Evolutionary conservation across 2,329 filamentous ascomycete genomes (phyloP).

Genomic region (Whalleya microplaca): DNA sequence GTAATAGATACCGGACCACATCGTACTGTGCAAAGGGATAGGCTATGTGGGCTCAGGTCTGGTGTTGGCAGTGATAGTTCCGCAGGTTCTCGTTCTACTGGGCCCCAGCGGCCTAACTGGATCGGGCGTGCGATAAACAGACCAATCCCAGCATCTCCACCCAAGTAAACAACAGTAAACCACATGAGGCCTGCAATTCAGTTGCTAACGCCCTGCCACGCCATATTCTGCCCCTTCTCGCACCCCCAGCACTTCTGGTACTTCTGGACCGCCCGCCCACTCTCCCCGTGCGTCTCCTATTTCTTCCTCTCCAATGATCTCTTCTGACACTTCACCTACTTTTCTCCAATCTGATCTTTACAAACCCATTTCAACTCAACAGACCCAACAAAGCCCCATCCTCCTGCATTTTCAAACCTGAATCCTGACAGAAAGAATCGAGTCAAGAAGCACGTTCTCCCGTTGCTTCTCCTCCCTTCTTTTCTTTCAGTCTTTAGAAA

Average conservation of each 20-base stretch:
- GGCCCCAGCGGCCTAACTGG: conserved; percentile 24
- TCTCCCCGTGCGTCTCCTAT: conserved; percentile 31
- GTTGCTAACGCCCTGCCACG: conserved; percentile 28
- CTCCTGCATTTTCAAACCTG: conserved; percentile 39
- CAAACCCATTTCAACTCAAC: conserved; percentile 29
- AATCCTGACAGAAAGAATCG: conserved; percentile 39
- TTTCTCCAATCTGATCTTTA: conserved; percentile 35
- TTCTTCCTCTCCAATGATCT: conserved; percentile 38
- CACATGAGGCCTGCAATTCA: conserved; percentile 31
- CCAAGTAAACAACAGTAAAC: conserved; percentile 34
- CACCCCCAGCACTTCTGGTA: conserved; percentile 26
- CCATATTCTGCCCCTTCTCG: conserved; percentile 17
- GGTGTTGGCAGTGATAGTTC: neutral
- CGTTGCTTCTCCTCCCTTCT: conserved; percentile 44
- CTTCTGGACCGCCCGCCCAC: conserved; percentile 24
- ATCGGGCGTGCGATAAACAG: conserved; percentile 34
- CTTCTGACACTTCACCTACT: conserved; percentile 37
- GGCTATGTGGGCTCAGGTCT: neutral
- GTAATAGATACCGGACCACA: neutral
- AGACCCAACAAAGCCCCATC: conserved; percentile 38
- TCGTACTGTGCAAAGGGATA: neutral
- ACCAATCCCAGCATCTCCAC: conserved; percentile 27
- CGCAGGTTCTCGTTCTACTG: neutral
- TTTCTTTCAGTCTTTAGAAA: conserved; percentile 51
- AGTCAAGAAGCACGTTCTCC: conserved; percentile 39